phyloP scores from a whole-genome alignment of 139 green algal genomes.

The Coelastrella sp. region DNA sequence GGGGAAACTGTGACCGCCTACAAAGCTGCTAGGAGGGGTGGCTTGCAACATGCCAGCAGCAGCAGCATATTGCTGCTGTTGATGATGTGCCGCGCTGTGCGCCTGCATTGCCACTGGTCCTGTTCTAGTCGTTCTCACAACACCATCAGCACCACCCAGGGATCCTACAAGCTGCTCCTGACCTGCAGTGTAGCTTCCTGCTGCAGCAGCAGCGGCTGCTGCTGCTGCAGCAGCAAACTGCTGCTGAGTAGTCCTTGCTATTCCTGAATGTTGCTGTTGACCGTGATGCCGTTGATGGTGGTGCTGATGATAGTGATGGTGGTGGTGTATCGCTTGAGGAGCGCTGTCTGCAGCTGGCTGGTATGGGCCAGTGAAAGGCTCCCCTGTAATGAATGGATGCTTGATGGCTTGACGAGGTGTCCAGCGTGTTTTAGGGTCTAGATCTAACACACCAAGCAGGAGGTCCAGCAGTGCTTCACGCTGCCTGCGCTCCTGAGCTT shows the following conservation, averaged over 20 bases:
- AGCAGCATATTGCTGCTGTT: constrained; percentile 36
- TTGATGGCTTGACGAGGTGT: constrained; percentile 82
- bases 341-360: constrained; percentile 68
- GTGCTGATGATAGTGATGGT: constrained; percentile 23
- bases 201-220: constrained; percentile 15
- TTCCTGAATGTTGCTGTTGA: neutral
- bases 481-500: constrained; percentile 55
- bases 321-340: neutral
- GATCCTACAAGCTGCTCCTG: neutral
- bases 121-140: neutral
- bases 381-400: constrained; percentile 92
- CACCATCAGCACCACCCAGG: neutral
- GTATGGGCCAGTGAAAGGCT: constrained; percentile 80
- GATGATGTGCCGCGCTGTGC: constrained; percentile 23
- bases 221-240: constrained; percentile 32
- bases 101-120: constrained; percentile 25
- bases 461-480: constrained; percentile 90
- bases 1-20: neutral
- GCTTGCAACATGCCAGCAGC: constrained; percentile 31
- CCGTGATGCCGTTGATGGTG: neutral
- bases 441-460: constrained; percentile 75
- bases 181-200: neutral
- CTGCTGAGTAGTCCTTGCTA: neutral
- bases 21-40: constrained; percentile 5
- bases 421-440: constrained; percentile 82